Base-by-base conservation (phyloP, 495 filamentous ascomycete species). In the Amphirosellinia nigrospora region DNA sequence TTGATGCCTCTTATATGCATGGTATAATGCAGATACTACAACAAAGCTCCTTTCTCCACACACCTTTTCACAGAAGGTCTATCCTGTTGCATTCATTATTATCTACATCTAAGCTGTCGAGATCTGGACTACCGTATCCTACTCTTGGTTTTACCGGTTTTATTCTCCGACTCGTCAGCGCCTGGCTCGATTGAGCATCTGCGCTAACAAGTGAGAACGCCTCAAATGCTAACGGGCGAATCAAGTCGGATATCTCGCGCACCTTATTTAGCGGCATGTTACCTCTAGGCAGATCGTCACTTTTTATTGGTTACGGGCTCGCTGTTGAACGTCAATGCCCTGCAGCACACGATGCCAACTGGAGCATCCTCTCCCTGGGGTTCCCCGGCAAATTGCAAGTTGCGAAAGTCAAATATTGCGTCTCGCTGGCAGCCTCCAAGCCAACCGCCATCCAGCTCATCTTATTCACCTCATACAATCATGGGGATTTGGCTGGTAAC, bases 131-230 rank as follows among this genome's bases (percentile, higher is more conserved):
- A 56, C 53, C 53, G 32, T 30, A 58, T 21, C 8, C 0, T 58
- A n/a, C 16, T 58, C 23, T 36, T 36, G 53, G 58, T 34, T 23
- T 10, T 50, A n/a, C 43, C 26, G 15, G 34, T 28, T 65, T 30
- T 68, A 69, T 69, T 69, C 45, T 69, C 66, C 66, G 66, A 62
- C 43, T 67, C 52, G 64, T 30, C 28, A 21, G 7, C 38, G 26
- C 28, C 39, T 30, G 32, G 60, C 38, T 63, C 21, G 60, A n/a
- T 10, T 41, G 36, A 8, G 58, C 36, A 36, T 61, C 28, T 30
- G 39, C 39, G 30, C 62, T 36, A 50, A 26, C 11, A 8, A 43
- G 23, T 28, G 38, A 21, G 21, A 64, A 50, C 61, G 28, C 34
- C 34, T 65, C 8, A 21, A 16, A 21, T 28, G 63, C 23, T 53